Evolutionary conservation across 441 rosid genomes (phyloP), one percentile per base, ranked within the genome.

Genomic region (Macaranga tanarius): DNA sequence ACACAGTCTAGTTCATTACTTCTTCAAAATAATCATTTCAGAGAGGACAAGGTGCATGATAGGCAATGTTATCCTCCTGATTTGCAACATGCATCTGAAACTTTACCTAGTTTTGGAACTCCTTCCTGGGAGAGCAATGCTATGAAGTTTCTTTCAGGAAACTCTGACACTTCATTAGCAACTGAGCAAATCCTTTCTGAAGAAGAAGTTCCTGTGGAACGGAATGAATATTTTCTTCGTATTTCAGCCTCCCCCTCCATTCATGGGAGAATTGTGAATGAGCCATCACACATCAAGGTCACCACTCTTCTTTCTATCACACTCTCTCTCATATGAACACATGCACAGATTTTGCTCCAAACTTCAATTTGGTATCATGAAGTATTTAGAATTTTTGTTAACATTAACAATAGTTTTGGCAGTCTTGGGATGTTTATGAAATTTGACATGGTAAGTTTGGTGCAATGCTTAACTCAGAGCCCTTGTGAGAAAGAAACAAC

Each of bases 261-360:
- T 47, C 75, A 66, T 68, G 77, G 66, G 70, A 77, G 70, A 48
- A 56, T 20, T 73, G 45, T 68, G 71, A 73, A 71, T 71, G 80
- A 77, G 67, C 42, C 72, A 51, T 80, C 84, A 31, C 73, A 72
- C 55, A 79, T 85, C 89, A 90, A 89, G 66, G 64, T 57, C 9
- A 83, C 73, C 31, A 47, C 23, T 77, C 67, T 73, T 72, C 62
- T 75, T 57, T 69, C 65, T 57, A 70, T n/a, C 70, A 73, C 74
- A 71, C 70, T 76, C 67, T 67, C 44, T 50, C 70, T 16, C 44
- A 50, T 38, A 38, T 23, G 69, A 73, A 22, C 55, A 16, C 73
- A 2, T 47, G 16, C 38, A 42, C 40, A 23, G 12, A 20, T 61
- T 48, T 13, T 67, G 31, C 51, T 25, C 7, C 26, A 23, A 48